Base-by-base conservation (phyloP, 2,329 filamentous ascomycete species). In the Trichoderma koningii region DNA sequence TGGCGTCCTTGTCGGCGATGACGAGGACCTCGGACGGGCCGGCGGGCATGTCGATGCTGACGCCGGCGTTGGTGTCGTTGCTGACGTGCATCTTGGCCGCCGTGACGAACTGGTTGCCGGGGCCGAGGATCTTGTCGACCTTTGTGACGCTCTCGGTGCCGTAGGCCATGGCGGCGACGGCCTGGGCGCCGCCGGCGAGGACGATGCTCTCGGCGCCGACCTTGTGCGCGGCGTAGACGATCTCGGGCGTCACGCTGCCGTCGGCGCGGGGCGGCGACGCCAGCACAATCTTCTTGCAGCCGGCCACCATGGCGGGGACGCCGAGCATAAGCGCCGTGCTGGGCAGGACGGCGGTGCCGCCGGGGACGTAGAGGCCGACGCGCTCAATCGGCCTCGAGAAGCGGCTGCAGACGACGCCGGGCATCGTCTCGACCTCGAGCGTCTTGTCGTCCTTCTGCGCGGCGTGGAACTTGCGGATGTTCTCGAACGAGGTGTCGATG, bases 81-180 rank as follows among this genome's bases (percentile, higher is more conserved):
- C 90, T 92, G 50, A 99, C 95, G 71, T 93, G 85, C 95, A 99
- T 99, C 85, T 99, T 99, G 60, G 92, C 95, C 0, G 95, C 95
- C 0, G 95, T 99, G 47, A 99, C 95, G 74, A 98, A 99, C 77
- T 98, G 95, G 79, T 99, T 99, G 42, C 95, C 95, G 3, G 95
- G 95, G 0, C 95, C 95, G 14, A 98, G 87, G 71, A 99, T 97
- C 86, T 99, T 99, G 83, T 99, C 95, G 7, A 99, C 95, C 81
- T 99, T 99, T 77, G 83, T 91, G 57, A 99, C 87, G 71, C 89
- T 94, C 78, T 97, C 90, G 0, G 95, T 99, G 55, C 95, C 95
- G 79, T 99, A 99, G 2, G 95, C 95, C 89, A 99, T 90, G 55
- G 95, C 95, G 21, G 94, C 95, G 44, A 99, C 89, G 50, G 95